Evolutionary conservation across 2,329 filamentous ascomycete species (phyloP).

Genomic region (Clarireedia homoeocarpa): DNA sequence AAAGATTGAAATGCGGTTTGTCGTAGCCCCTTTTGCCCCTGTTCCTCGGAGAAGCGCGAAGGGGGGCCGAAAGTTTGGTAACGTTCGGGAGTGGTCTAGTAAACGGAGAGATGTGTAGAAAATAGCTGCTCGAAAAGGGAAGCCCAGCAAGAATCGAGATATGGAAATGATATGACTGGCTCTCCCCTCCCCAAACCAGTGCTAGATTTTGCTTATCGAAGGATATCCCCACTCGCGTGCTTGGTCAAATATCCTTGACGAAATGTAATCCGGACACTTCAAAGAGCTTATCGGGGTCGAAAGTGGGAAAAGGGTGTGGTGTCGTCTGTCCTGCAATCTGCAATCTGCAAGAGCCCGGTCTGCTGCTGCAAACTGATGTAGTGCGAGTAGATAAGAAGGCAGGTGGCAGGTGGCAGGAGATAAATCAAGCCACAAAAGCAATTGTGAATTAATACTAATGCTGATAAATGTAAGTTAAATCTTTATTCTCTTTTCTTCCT

Average conservation of each 20-base stretch:
- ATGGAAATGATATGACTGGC: slow-evolving; percentile 3
- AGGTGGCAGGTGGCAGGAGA: not conserved
- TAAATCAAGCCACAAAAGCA: slow-evolving; percentile 2
- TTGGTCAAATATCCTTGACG: slow-evolving; percentile 4
- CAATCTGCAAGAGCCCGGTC: slow-evolving; percentile 3
- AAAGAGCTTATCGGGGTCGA: slow-evolving; percentile 9
- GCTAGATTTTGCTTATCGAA: slow-evolving; percentile 3
- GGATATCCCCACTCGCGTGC: slow-evolving; percentile 3
- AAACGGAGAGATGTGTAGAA: not conserved
- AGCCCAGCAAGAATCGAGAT: slow-evolving; percentile 1
- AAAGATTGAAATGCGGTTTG: slow-evolving; percentile 14
- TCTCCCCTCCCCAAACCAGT: not conserved
- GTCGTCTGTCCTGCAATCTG: slow-evolving; percentile 9
- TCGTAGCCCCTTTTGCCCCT: slow-evolving; percentile 12
- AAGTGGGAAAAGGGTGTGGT: slow-evolving; percentile 5
- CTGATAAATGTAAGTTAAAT: slow-evolving; percentile 2
- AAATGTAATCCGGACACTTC: not conserved
- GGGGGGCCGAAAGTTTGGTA: slow-evolving; percentile 9
- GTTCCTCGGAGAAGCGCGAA: slow-evolving; percentile 24
- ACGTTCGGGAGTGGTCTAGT: not conserved
- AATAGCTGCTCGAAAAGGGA: slow-evolving; percentile 4
- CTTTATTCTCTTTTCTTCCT: not conserved
- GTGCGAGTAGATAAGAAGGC: slow-evolving; percentile 9
- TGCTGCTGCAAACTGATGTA: not conserved
- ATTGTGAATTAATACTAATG: not conserved